A percentile compares a stretch with the other conserved stretches of the same genome.
Conservation (phyloP, 2,329 filamentous ascomycete species). For the Botryosphaeria dothidea region DNA sequence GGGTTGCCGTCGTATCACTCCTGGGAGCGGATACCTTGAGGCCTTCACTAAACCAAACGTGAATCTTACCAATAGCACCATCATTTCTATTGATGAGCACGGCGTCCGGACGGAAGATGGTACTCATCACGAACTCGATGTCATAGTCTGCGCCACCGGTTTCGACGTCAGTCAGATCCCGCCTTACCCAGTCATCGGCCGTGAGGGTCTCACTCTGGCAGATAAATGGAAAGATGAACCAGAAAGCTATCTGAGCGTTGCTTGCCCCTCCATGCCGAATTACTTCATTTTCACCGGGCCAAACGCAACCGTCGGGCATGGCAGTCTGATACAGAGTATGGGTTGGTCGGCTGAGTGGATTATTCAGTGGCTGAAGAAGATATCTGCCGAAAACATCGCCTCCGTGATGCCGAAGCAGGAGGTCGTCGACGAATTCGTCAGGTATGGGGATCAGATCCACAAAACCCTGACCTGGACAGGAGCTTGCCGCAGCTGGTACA, state of each 20-base stretch:
- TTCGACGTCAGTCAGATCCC: conserved; percentile 47
- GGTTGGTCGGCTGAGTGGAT: conserved; percentile 41
- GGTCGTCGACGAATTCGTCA: not conserved
- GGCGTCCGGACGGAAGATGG: conserved; percentile 48
- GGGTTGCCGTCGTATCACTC: conserved; percentile 48
- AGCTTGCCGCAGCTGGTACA: conserved; percentile 37
- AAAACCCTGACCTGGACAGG: conserved; percentile 34
- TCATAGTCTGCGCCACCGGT: conserved; percentile 47
- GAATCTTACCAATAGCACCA: conserved; percentile 51
- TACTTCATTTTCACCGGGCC: conserved; percentile 44
- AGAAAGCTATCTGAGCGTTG: conserved; percentile 44
- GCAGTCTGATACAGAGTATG: conserved; percentile 42
- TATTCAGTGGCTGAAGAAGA: conserved; percentile 28
- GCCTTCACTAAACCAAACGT: conserved; percentile 53
- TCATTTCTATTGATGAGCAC: conserved; percentile 46
- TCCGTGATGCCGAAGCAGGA: not conserved
- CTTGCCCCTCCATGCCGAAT: conserved; percentile 45
- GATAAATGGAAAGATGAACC: conserved; percentile 42
- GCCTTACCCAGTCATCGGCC: conserved; percentile 45
- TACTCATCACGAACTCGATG: conserved; percentile 42
- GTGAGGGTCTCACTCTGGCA: conserved; percentile 40
- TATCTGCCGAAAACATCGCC: not conserved
- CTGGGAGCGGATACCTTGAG: conserved; percentile 53
- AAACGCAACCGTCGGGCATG: conserved; percentile 33
- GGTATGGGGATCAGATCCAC: conserved; percentile 23